Evolutionary conservation across 345 rosid species (phyloP).

Genomic region (Dovyalis caffra): DNA sequence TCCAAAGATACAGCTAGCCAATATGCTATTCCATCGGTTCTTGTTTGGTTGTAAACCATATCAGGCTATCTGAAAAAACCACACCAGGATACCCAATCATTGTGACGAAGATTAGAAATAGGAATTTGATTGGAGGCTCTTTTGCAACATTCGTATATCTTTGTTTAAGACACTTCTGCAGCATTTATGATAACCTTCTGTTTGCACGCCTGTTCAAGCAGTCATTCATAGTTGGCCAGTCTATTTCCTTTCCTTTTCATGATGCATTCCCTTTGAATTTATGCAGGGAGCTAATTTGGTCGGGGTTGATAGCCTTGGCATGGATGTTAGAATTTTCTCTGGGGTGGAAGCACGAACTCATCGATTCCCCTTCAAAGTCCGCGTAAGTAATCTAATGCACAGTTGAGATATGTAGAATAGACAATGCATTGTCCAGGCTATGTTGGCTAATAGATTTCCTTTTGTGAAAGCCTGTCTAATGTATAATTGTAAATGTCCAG

Average conservation of each 20-base stretch:
- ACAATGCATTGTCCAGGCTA: neutral
- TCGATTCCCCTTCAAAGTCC: constrained; percentile 85
- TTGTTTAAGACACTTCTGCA: neutral
- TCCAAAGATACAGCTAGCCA: neutral
- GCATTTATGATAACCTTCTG: neutral
- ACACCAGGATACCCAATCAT: neutral
- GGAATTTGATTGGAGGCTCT: neutral
- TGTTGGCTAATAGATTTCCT: neutral
- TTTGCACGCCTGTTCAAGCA: neutral
- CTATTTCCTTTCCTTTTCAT: neutral
- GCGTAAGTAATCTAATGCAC: constrained; percentile 39
- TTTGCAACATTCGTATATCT: neutral
- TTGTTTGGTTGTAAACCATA: neutral
- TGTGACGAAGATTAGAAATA: neutral
- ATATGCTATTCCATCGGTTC: neutral
- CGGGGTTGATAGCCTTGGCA: constrained; percentile 87
- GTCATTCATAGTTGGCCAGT: neutral
- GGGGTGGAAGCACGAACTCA: constrained; percentile 78
- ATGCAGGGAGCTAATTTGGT: constrained; percentile 67
- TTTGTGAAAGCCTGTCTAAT: neutral
- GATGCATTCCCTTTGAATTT: constrained; percentile 11
- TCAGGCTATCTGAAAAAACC: neutral
- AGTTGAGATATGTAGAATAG: constrained; percentile 1
- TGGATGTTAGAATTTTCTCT: constrained; percentile 74
- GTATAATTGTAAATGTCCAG: neutral